Evolutionary conservation across 441 rosid species (phyloP), one percentile per base, ranked within the genome.

Genomic region (Theobroma grandiflorum): DNA sequence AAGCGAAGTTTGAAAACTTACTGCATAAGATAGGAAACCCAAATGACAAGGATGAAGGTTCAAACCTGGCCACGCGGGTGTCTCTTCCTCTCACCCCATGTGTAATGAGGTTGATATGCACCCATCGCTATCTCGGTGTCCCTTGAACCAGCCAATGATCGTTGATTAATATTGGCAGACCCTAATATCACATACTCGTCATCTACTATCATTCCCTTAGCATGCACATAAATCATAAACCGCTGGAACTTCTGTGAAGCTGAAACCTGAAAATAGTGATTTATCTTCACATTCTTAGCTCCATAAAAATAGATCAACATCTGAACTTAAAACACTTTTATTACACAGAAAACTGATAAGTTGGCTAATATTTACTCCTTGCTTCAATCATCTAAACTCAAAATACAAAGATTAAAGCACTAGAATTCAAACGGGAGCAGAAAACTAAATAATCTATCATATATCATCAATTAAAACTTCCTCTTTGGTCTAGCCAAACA

Each of bases 71-170:
- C 94, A 45, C 55, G 87, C 6, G 98, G 98, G 78, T 87, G 95
- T 74, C 81, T 84, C 67, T 84, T 85, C 76, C 77, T 89, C 74
- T 88, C 75, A 38, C 83, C 84, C 93, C 95, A 89, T 14, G 93
- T 90, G 73, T 93, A 83, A 45, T 85, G 85, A 5, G 91, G 92
- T 82, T 93, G 98, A 79, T 91, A 92, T 4, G 93, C 95, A 10
- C 98, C 98, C 90, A 93, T 90, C 64, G 98, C 98, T 53, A 95
- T 93, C 87, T 95, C 98, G 0, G 98, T 95, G 83, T 95, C 98
- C 78, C 97, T 84, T 10, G 94, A 88, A 52, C 98, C 98, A 16
- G 97, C 95, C 93, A 95, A 64, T 33, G 98, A 93, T 55, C 98
- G 89, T 77, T 95, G 92, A 81, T 95, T 95, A 69, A 95, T 92